These are phyloP conservation scores for Salix dunnii DNA, from an alignment of 345 rosid species.

Conservation along the genomic window DNA sequence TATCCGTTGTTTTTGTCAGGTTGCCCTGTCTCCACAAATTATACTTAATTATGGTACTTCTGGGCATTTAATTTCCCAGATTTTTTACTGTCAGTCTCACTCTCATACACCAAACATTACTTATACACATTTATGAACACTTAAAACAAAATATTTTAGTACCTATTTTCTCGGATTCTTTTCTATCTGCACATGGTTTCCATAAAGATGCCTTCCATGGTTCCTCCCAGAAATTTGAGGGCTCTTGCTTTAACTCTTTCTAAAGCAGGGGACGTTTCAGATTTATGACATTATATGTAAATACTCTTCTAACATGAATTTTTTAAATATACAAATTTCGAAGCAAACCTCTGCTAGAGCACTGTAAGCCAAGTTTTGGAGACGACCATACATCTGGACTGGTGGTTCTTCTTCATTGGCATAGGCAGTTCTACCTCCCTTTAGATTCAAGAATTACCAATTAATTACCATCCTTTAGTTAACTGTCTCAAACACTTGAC, in stretches of 20 bases:
- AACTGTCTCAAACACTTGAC: not conserved
- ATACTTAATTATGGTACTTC: slow-evolving; percentile 4
- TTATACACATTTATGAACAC: not conserved
- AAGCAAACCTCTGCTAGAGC: slow-evolving; percentile 66
- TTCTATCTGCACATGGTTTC: slow-evolving; percentile 78
- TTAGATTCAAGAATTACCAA: slow-evolving; percentile 10
- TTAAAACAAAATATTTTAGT: slow-evolving; percentile 4
- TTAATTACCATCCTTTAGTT: slow-evolving; percentile 3
- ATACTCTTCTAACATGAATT: not conserved
- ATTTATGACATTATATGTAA: not conserved
- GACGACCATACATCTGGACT: slow-evolving; percentile 66
- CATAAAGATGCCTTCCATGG: slow-evolving; percentile 52
- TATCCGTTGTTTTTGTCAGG: slow-evolving; percentile 54
- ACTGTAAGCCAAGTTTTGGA: slow-evolving; percentile 61
- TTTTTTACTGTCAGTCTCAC: not conserved
- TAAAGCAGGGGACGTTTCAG: slow-evolving; percentile 27
- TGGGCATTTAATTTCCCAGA: not conserved
- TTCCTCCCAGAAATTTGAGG: slow-evolving; percentile 51
- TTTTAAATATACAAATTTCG: not conserved
- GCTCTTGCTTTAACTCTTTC: slow-evolving; percentile 53
- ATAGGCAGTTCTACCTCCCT: slow-evolving; percentile 29
- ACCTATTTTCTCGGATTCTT: slow-evolving; percentile 30
- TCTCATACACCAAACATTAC: not conserved
- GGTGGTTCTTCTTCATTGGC: slow-evolving; percentile 35
- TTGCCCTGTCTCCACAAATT: slow-evolving; percentile 37